Conservation (phyloP, 2,329 filamentous ascomycete genomes). For the Pseudopithomyces maydicus region DNA sequence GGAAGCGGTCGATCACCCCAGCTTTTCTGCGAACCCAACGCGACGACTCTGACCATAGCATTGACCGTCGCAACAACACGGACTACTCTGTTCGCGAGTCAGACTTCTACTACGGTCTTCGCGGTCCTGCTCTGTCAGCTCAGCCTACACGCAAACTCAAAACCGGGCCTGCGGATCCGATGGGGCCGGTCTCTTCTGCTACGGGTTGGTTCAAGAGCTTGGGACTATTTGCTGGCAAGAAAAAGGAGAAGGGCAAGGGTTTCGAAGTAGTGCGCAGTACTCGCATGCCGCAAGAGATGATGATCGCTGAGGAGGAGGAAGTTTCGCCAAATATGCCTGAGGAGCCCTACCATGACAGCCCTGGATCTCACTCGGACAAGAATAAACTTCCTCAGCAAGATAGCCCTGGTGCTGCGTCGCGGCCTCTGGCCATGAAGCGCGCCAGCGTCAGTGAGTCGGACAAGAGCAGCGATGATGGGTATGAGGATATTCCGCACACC, state of each 20-base stretch:
- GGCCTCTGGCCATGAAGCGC: slow-evolving; percentile 19
- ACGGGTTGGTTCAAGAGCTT: slow-evolving; percentile 80
- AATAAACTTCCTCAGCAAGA: slow-evolving; percentile 15
- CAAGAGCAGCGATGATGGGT: slow-evolving; percentile 52
- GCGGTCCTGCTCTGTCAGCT: slow-evolving; percentile 84
- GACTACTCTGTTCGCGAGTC: slow-evolving; percentile 95
- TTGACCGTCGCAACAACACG: slow-evolving; percentile 63
- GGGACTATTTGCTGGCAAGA: slow-evolving; percentile 76
- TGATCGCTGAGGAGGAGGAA: slow-evolving; percentile 68
- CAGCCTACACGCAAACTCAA: slow-evolving; percentile 82
- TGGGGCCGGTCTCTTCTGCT: slow-evolving; percentile 85
- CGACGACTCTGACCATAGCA: slow-evolving; percentile 59
- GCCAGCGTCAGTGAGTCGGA: slow-evolving; percentile 34
- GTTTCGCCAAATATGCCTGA: slow-evolving; percentile 40
- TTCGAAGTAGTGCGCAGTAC: slow-evolving; percentile 95
- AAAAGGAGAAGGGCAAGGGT: slow-evolving; percentile 92
- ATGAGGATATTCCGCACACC: slow-evolving; percentile 44
- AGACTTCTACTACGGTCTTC: slow-evolving; percentile 94
- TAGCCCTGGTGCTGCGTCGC: slow-evolving; percentile 16
- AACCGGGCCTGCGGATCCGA: slow-evolving; percentile 93
- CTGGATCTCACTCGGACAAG: slow-evolving; percentile 36
- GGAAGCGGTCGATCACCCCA: slow-evolving; percentile 42
- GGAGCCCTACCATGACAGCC: slow-evolving; percentile 61
- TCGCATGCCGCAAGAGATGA: slow-evolving; percentile 75
- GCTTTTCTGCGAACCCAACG: slow-evolving; percentile 58